Evolutionary conservation across 108 stramenopile genomes (phyloP).

Genomic region (Discostella stelligeroides): DNA sequence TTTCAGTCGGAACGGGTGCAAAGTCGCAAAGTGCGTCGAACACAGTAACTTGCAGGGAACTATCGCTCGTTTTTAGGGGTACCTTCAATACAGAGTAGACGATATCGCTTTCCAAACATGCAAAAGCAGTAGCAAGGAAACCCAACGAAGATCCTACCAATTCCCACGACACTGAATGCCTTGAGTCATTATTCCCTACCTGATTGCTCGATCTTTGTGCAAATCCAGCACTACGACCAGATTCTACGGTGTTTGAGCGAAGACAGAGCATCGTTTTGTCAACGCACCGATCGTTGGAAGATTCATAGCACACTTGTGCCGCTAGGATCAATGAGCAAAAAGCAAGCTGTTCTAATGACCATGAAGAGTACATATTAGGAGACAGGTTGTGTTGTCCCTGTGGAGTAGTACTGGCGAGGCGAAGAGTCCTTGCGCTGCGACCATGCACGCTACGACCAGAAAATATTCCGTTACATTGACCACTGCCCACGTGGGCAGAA

Average conservation of each 20-base stretch:
- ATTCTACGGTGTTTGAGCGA: not conserved
- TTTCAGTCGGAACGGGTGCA: slow-evolving; percentile 5
- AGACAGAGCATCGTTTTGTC: not conserved
- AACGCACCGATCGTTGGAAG: slow-evolving; percentile 1
- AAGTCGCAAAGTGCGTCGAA: slow-evolving; percentile 25
- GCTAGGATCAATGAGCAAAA: slow-evolving; percentile 25
- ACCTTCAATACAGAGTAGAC: slow-evolving; percentile 31
- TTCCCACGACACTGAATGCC: slow-evolving; percentile 4
- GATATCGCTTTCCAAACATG: slow-evolving; percentile 49
- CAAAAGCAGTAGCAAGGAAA: slow-evolving; percentile 39
- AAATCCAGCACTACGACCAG: slow-evolving; percentile 12
- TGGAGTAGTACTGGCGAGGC: slow-evolving; percentile 7
- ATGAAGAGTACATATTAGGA: slow-evolving; percentile 8
- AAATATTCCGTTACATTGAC: slow-evolving; percentile 25
- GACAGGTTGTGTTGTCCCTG: not conserved
- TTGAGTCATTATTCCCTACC: not conserved
- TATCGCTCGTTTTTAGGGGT: not conserved
- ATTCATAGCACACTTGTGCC: slow-evolving; percentile 27
- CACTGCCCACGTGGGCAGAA: slow-evolving; percentile 3
- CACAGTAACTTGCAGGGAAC: not conserved
- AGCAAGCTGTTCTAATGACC: slow-evolving; percentile 30
- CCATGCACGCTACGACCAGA: slow-evolving; percentile 44
- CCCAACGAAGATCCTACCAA: slow-evolving; percentile 44
- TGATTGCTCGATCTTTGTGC: not conserved
- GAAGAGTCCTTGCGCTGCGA: slow-evolving; percentile 33